Evolutionary conservation across 345 rosid genomes (phyloP).

Genomic region (Cardamine chenopodiifolia): DNA sequence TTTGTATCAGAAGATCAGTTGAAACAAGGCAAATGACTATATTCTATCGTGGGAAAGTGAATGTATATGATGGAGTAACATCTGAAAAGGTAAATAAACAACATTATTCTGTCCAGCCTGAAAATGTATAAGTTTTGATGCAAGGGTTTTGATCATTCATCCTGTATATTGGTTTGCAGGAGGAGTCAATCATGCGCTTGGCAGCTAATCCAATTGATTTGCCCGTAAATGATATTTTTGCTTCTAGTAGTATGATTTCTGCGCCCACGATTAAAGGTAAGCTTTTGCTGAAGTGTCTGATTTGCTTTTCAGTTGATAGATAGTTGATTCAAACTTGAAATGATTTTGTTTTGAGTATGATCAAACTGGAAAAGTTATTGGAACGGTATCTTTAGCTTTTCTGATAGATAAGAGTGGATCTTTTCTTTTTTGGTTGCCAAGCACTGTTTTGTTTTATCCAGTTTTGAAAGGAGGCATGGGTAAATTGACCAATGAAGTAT

Average conservation of each 20-base stretch:
- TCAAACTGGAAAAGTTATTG: slow-evolving; percentile 17
- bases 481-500: too few species aligned
- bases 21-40: slow-evolving; percentile 77
- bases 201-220: slow-evolving; percentile 66
- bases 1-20: slow-evolving; percentile 53
- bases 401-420: too few species aligned
- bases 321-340: slow-evolving; percentile 24
- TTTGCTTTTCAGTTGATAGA: slow-evolving; percentile 11
- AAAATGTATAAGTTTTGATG: slow-evolving; percentile 42
- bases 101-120: slow-evolving; percentile 44
- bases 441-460: too few species aligned
- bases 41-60: slow-evolving; percentile 86
- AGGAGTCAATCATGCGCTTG: slow-evolving; percentile 73
- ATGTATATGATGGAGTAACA: slow-evolving; percentile 78
- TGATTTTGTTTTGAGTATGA: slow-evolving; percentile 25
- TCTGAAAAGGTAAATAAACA: slow-evolving; percentile 69
- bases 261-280: slow-evolving; percentile 53
- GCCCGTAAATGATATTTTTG: slow-evolving; percentile 47
- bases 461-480: too few species aligned
- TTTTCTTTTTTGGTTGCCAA: too few species aligned
- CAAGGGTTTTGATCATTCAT: slow-evolving; percentile 45
- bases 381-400: slow-evolving; percentile 16
- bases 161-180: slow-evolving; percentile 64
- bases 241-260: slow-evolving; percentile 42
- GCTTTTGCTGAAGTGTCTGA: slow-evolving; percentile 34